Conservation (phyloP, 352 stramenopile species). For the Phytophthora podocarpi region DNA sequence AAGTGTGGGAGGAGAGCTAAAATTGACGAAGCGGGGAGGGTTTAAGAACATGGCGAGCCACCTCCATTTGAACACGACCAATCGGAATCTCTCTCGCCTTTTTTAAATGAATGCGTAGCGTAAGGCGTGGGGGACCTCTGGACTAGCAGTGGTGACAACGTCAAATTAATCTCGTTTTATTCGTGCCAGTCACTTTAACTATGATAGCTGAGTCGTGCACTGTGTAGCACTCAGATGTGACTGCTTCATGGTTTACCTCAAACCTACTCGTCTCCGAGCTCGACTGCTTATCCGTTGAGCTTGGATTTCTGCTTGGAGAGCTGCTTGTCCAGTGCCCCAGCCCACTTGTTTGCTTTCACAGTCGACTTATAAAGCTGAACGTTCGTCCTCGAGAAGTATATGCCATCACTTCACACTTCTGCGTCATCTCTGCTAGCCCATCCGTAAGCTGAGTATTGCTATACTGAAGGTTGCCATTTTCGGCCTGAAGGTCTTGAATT, state of each 20-base stretch:
- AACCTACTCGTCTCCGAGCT: slow-evolving; percentile 13
- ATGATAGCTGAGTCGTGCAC: too few relatives aligned
- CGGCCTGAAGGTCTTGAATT: slow-evolving; percentile 7
- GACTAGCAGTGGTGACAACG: too few relatives aligned
- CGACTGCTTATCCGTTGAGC: slow-evolving; percentile 14
- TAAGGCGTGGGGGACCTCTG: too few relatives aligned
- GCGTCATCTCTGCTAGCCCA: slow-evolving; percentile 12
- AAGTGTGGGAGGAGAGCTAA: too few relatives aligned
- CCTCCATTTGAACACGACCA: too few relatives aligned
- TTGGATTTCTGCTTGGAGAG: slow-evolving; percentile 17
- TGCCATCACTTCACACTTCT: slow-evolving; percentile 21
- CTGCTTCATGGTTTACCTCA: neutral
- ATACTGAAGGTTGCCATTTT: slow-evolving; percentile 17
- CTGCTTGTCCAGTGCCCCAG: slow-evolving; percentile 3
- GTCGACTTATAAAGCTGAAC: slow-evolving; percentile 10
- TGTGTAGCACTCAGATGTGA: too few relatives aligned
- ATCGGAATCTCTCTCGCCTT: too few relatives aligned
- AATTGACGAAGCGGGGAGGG: too few relatives aligned
- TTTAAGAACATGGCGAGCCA: too few relatives aligned
- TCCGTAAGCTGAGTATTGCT: slow-evolving; percentile 4
- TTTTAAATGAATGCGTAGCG: too few relatives aligned
- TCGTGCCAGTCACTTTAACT: too few relatives aligned
- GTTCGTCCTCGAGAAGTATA: slow-evolving; percentile 27
- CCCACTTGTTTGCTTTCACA: slow-evolving; percentile 15
- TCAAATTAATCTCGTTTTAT: too few relatives aligned